A percentile compares a stretch with the other conserved stretches of the same genome.
Evolutionary conservation across 257 asterid species (phyloP).

Genomic region (Primulina eburnea): DNA sequence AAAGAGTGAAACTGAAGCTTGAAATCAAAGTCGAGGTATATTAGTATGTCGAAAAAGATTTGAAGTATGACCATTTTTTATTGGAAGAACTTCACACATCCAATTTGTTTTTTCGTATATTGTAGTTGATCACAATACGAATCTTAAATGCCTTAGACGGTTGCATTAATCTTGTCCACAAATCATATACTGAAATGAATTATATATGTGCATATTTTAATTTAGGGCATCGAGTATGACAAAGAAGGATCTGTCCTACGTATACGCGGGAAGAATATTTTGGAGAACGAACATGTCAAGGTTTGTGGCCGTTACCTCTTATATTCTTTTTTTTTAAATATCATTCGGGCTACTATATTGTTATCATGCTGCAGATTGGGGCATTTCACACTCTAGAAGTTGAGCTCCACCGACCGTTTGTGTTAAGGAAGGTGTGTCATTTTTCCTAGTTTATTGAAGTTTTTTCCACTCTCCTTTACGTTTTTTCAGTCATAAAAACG

Average conservation of each 20-base stretch:
- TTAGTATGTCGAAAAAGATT: background rate
- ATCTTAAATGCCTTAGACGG: background rate
- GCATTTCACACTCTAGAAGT: conserved; percentile 97
- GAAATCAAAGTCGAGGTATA: conserved; percentile 44
- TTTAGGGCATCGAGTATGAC: background rate
- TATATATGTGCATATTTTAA: background rate
- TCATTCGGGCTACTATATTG: conserved; percentile 22
- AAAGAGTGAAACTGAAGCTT: conserved; percentile 77
- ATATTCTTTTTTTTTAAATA: conserved; percentile 10
- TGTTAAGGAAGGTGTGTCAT: conserved; percentile 65
- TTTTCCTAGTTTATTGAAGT: background rate
- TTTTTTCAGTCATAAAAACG: too few species aligned
- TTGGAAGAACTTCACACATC: background rate
- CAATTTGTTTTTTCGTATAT: background rate
- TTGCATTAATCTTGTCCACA: conserved; percentile 8
- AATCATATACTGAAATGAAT: background rate
- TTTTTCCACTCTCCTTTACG: background rate
- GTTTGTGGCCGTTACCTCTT: conserved; percentile 39
- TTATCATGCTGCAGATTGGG: conserved; percentile 65
- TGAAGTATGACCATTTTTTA: background rate
- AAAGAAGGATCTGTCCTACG: background rate
- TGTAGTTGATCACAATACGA: background rate
- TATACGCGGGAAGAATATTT: conserved; percentile 83
- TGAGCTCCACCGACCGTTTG: conserved; percentile 87
- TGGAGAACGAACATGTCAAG: conserved; percentile 94